Percentiles rank a stretch among this genome's conserved stretches.
Evolutionary conservation across 805 yeast genomes (phyloP).

Genomic region (Candida peoriensis): DNA sequence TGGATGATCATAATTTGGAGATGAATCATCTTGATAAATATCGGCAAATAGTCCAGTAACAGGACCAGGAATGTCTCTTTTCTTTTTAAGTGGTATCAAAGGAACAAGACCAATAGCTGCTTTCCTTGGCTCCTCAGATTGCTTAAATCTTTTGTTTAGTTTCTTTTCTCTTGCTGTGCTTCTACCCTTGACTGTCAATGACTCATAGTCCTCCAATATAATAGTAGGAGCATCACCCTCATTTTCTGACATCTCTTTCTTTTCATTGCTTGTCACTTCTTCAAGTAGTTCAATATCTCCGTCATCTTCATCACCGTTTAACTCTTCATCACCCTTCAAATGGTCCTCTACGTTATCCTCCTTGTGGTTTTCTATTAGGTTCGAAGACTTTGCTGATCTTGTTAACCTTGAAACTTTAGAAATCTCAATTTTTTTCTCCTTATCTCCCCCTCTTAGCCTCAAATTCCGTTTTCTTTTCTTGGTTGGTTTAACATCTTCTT

Average conservation of each 20-base stretch:
- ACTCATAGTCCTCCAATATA: constrained; percentile 17
- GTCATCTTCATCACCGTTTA: background rate
- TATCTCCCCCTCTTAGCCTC: background rate
- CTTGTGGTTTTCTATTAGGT: background rate
- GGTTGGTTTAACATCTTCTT: background rate
- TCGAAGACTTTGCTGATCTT: too few species aligned
- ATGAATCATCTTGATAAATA: constrained; percentile 9
- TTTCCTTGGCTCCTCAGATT: background rate
- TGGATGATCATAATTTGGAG: background rate
- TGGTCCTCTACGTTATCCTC: background rate
- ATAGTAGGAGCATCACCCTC: constrained; percentile 8
- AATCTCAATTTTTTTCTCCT: background rate
- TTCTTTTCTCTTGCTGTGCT: constrained; percentile 14
- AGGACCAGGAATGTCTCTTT: constrained; percentile 22
- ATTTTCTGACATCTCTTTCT: background rate
- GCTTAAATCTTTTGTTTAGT: background rate
- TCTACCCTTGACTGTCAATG: constrained; percentile 19
- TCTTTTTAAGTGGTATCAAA: constrained; percentile 4
- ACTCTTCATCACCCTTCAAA: background rate
- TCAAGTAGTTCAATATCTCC: background rate
- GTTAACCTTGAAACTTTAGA: background rate
- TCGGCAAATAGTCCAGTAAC: constrained; percentile 15
- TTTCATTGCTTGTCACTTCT: background rate
- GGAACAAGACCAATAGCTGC: background rate
- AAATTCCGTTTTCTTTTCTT: background rate